Conservation (phyloP, 192 early-diverging fungal genomes). For the Coemansia sp. region DNA sequence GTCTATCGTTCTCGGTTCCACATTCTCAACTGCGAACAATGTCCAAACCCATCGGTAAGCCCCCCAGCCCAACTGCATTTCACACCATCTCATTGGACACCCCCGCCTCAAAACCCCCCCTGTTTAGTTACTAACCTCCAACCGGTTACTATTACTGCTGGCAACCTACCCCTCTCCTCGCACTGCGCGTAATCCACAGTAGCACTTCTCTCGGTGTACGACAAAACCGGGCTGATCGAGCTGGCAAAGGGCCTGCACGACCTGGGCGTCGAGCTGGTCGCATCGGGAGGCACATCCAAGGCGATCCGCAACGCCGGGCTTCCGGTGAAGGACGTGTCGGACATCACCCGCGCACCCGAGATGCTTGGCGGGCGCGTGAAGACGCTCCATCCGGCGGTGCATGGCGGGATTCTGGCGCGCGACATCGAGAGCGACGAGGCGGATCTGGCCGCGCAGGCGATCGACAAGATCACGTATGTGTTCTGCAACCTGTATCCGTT, state of each 20-base stretch:
- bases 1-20: not conserved
- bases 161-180: not conserved
- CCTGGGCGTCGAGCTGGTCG: constrained; percentile 81
- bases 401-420: constrained; percentile 95
- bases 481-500: constrained; percentile 99
- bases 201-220: constrained; percentile 93
- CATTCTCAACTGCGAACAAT: not conserved
- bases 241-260: constrained; percentile 80
- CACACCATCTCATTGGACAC: too few species aligned
- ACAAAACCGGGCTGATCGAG: constrained; percentile 93
- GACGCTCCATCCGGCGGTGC: constrained; percentile 98
- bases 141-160: not conserved
- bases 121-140: too few species aligned
- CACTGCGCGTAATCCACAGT: not conserved
- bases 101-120: too few species aligned
- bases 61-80: not conserved
- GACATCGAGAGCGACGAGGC: constrained; percentile 78
- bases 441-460: constrained; percentile 87
- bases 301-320: constrained; percentile 86
- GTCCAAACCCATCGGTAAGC: constrained; percentile 46
- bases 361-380: constrained; percentile 99
- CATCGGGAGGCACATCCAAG: constrained; percentile 94
- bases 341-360: constrained; percentile 96
- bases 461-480: constrained; percentile 92
- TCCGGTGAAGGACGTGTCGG: constrained; percentile 92